Base-by-base conservation (phyloP, 306 rosid species). In the Quercus suber region DNA sequence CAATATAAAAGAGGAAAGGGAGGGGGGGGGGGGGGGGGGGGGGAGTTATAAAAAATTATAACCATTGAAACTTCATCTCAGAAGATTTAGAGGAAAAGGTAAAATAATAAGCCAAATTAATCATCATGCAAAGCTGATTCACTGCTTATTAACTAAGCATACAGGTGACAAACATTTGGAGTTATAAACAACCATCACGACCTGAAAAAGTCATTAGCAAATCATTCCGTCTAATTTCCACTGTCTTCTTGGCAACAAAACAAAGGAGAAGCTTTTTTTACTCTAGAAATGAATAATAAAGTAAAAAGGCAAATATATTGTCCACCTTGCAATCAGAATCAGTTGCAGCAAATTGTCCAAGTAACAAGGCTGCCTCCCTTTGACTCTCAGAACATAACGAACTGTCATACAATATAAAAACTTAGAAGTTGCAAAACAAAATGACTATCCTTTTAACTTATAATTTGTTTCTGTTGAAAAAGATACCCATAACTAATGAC, bases 281-380 rank as follows among this genome's bases (percentile, higher is more conserved):
- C 41, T 69, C 82, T 20, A 77, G 19, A 33, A 28, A 75, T 15
- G 65, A 20, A 74, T 59, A 53, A 60, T 25, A 61, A n/a, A 77
- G 76, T 21, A 35, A 35, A 35, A 35, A 64, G n/a, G 33, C 6
- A 69, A 79, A 76, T 25, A 64, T 19, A 56, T 31, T 60, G 79
- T 73, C 76, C 81, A 93, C 99, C 96, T 95, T 95, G 83, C 99
- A 93, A 80, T 93, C 99, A 41, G 98, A 95, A 89, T 95, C 99
- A 49, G 99, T 95, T 51, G 99, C 98, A 27, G 99, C 99, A 78
- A 95, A 95, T 81, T 95, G 99, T 69, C 99, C 99, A 82, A 95
- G 96, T 81, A 95, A 89, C 88, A 95, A 85, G 73, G 99, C 99
- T 27, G 99, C 99, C 81, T 95, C 99, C 80, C 99, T 90, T 89